Evolutionary conservation across 73 alveolate species (phyloP).

Genomic region (Strombidium stylifer): DNA sequence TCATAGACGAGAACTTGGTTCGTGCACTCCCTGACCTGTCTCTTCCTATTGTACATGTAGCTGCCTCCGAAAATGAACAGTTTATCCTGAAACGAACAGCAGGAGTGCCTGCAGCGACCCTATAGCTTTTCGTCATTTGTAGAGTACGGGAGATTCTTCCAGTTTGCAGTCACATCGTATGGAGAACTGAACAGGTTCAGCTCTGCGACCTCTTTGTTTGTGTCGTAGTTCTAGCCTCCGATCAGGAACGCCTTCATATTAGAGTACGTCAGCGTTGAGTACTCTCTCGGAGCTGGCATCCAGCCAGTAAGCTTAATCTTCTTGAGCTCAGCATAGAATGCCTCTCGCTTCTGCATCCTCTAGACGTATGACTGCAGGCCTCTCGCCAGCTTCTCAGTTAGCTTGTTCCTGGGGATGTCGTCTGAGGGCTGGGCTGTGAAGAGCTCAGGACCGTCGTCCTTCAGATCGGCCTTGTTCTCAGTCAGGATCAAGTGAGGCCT

Average conservation of each 20-base stretch:
- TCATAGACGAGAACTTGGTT: constrained; percentile 12
- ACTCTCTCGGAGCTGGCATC: constrained; percentile 51
- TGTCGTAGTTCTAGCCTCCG: constrained; percentile 33
- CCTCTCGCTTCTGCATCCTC: constrained; percentile 3
- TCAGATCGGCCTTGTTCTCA: background rate
- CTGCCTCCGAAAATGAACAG: constrained; percentile 27
- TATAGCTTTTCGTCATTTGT: constrained; percentile 26
- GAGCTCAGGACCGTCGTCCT: background rate
- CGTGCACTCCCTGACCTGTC: constrained; percentile 28
- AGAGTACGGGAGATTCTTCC: constrained; percentile 8
- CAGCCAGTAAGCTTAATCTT: constrained; percentile 11
- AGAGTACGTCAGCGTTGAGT: background rate
- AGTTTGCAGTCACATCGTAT: background rate
- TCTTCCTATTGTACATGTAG: constrained; percentile 35
- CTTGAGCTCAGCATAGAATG: background rate
- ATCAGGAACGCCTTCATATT: background rate
- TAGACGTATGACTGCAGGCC: background rate
- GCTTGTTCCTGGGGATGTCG: no score
- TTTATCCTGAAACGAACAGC: constrained; percentile 1
- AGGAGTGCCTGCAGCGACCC: constrained; percentile 13
- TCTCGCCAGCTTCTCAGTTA: background rate
- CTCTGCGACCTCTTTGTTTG: constrained; percentile 12
- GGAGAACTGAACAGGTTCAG: constrained; percentile 1
- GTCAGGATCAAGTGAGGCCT: background rate
- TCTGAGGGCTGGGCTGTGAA: no score